phyloP scores from a whole-genome alignment of 495 filamentous ascomycete genomes.

The Daldinia bambusicola region DNA sequence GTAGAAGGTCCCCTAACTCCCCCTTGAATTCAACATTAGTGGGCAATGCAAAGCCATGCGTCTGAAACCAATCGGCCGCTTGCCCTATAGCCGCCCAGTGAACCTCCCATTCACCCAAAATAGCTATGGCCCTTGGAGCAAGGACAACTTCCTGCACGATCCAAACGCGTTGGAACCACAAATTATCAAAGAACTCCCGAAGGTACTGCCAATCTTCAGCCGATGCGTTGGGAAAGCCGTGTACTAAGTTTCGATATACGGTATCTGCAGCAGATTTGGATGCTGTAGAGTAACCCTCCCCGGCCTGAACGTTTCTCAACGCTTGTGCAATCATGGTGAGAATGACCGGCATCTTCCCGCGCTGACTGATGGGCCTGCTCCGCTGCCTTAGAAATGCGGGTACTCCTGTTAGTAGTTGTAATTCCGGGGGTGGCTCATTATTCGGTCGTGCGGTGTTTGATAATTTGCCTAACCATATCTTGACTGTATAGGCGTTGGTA shows the following conservation, averaged over 20 bases:
- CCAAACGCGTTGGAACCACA: conserved; percentile 42
- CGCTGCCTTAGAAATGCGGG: not conserved
- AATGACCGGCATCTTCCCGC: conserved; percentile 29
- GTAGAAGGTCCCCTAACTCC: conserved; percentile 23
- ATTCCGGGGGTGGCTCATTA: not conserved
- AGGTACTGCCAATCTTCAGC: conserved; percentile 26
- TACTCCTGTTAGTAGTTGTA: not conserved
- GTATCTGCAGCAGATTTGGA: conserved; percentile 21
- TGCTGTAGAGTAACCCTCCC: conserved; percentile 16
- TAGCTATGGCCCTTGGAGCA: conserved; percentile 25
- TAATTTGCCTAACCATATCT: conserved; percentile 33
- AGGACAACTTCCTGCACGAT: conserved; percentile 40
- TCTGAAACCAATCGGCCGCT: conserved; percentile 31
- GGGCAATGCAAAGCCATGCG: conserved; percentile 31
- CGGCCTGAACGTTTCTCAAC: conserved; percentile 25
- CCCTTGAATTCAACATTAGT: conserved; percentile 16
- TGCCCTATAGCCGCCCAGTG: conserved; percentile 29
- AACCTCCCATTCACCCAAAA: conserved; percentile 34
- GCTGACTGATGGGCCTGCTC: conserved; percentile 11
- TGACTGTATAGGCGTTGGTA: conserved; percentile 22
- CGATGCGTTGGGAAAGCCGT: conserved; percentile 20
- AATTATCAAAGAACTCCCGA: conserved; percentile 27
- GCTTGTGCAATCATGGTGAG: conserved; percentile 35
- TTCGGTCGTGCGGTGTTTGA: conserved; percentile 1
- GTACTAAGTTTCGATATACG: conserved; percentile 21